Base-by-base conservation (phyloP, 2,329 filamentous ascomycete species). In the Pseudodiploospora longispora region DNA sequence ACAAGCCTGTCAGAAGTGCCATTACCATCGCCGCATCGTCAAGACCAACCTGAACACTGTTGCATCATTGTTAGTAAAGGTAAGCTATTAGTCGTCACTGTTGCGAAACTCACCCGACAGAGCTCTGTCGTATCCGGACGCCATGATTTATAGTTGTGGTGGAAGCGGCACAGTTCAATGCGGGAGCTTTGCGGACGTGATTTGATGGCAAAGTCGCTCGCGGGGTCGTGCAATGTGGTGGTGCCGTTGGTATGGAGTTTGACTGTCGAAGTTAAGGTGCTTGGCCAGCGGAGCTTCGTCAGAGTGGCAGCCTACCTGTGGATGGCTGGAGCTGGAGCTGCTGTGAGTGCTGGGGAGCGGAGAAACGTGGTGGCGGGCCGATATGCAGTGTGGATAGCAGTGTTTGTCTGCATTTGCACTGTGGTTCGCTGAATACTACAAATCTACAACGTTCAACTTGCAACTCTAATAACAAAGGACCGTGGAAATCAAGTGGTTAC, bases 61-160 rank as follows among this genome's bases (percentile, higher is more conserved):
- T 35, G 36, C 41, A 36, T n/a, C 9, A 36, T 32, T 19, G 43
- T 31, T 10, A 48, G 54, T 40, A 71, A 87, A 84, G 84, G 88
- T 70, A 96, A 96, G 65, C 19, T 19, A 95, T 90, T 95, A 58
- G 53, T 63, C 52, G 55, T 46, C 50, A 54, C 37, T 50, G 65
- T 78, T 70, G 44, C 33, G 42, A n/a, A 46, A 63, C 83, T 74
- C 82, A 96, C 90, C 91, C 72, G 91, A 97, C 68, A 97, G 83
- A 71, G 91, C 93, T 85, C 93, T 87, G 75, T 98, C 93, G 74
- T 98, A 98, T 71, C 91, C 91, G 60, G 90, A 95, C 68, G 89
- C 85, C 87, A 94, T 82, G 57, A 35, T 58, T 40, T 39, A 19
- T 42, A 35, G 37, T 35, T 37, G 33, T 7, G n/a, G 12, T 28